Base-by-base conservation (phyloP, 1,284 basidiomycete species). In the Boletellus deceptivus region DNA sequence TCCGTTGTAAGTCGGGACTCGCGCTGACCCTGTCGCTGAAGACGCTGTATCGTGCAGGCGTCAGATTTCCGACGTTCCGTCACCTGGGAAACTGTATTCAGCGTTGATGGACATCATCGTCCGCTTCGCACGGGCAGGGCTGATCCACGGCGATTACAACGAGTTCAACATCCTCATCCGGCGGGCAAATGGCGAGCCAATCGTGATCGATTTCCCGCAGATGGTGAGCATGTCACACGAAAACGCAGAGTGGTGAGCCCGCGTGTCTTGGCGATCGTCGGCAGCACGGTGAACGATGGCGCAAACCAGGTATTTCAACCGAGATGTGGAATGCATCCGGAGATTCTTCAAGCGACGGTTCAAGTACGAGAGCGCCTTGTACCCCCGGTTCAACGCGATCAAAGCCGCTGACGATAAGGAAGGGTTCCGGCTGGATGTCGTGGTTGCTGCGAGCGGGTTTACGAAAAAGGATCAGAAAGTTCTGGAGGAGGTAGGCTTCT, bases 71-170 rank as follows among this genome's bases (percentile, higher is more conserved):
- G 80, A 88, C 50, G 76, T 97, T 6, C 83, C 89, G 7, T 85
- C 89, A 10, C 92, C 94, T 1, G 93, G 92, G 31, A 86, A 86
- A 56, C 80, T 99, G 29, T 99, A 98, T 72, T 93, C 94, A 1
- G 76, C 80, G 16, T 77, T 99, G 37, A 99, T 99, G 95, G 91
- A 93, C 68, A 77, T 98, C 50, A 95, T 99, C 64, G 93, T 98
- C 53, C 90, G 93, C 46, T 89, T 99, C 59, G 96, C 95, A 3
- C 83, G 84, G 39, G 85, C 91, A 2, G 97, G 97, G 1, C 79
- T 99, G 20, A 98, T 99, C 49, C 96, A 99, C 65, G 96, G 97
- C 45, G 96, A 99, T 71, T 99, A 92, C 73, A 99, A 99, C 72
- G 97, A 99, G 68, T 99, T 99, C 76, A 99, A 99, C 70, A 93